Evolutionary conservation across 1,284 basidiomycete species (phyloP), one percentile per base, ranked within the genome.

Genomic region (Puccinia novopanici): DNA sequence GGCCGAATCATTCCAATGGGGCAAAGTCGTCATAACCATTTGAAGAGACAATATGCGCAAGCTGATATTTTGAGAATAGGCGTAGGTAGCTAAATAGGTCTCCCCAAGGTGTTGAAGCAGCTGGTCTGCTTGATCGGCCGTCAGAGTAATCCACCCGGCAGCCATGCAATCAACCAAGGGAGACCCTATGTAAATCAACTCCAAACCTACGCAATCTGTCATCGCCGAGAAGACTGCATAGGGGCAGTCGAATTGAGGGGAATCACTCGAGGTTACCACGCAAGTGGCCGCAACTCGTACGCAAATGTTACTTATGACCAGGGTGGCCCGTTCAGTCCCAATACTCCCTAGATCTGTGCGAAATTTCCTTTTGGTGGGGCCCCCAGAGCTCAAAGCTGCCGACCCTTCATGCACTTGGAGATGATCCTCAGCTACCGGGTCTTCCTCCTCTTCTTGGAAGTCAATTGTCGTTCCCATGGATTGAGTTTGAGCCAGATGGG

Each of bases 361-460:
- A 65, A 73, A n/a, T 24, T 57, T 63, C 63, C 24, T 61, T 63
- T 73, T 73, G 48, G 34, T 78, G 52, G 40, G 70, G 24, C 50
- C 22, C 12, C 40, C 63, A 40, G 50, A 54, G 34, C 70, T 30
- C 17, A 22, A 17, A 48, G 40, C 15, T 70, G 59, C 30, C 34
- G 75, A 68, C 19, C 48, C 50, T 22, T 54, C 59, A n/a, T n/a
- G 70, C 27, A 52, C 9, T 27, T 61, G 55, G 27, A 30, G n/a
- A 24, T 8, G 34, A 12, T 50, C 42, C 9, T 45, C 42, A 30
- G n/a, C 54, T 40, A 30, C 17, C 24, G 55, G 13, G 42, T 78
- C 76, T 52, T 80, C 78, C 10, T 78, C 50, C n/a, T 78, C 65
- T 55, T 79, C 68, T 34, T 79, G 54, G 73, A 80, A 80, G 55